Evolutionary conservation across 2,329 filamentous ascomycete genomes (phyloP), one percentile per base, ranked within the genome.

Genomic region (Chrysoporthe puriensis): DNA sequence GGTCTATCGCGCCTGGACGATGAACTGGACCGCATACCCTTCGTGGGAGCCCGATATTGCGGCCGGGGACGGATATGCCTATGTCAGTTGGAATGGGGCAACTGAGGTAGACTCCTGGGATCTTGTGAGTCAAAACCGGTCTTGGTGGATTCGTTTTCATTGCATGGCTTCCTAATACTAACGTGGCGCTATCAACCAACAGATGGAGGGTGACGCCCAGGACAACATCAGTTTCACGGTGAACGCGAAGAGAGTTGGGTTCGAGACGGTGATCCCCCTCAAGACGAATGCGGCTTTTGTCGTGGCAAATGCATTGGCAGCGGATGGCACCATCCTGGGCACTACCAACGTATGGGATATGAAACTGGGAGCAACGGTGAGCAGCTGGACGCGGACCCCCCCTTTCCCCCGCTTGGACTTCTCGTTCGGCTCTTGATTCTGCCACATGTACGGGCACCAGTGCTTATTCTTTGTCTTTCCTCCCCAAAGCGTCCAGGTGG

Each of bases 71-170:
- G 57, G 66, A 26, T 68, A 60, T 54, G 54, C 71, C 13, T 78
- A 76, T 56, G 70, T 76, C 34, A 76, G 73, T 62, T 77, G 76
- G 76, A 77, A 77, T 61, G 76, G 76, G 34, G 76, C 76, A 13
- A 77, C 76, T 11, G 74, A 77, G 50, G 73, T 77, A 36, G 69
- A 70, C 14, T 66, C 64, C 16, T 73, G 71, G 70, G 67, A 69
- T 61, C 58, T 70, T 36, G 66, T 69, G 40, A 69, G 67, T 62
- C 34, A 13, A 32, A 4, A 14, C 61, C 61, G n/a, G 44, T 7
- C 21, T 36, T 40, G 36, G 36, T 40, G 18, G 13, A 43, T 26
- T 9, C 21, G 1, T 44, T 7, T 4, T 46, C 5, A 26, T 16
- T 61, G 11, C 5, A 7, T 4, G 34, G 8, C 1, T 21, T 11